phyloP scores from a whole-genome alignment of 208 protist species.

The Acanthamoeba castellanii region DNA sequence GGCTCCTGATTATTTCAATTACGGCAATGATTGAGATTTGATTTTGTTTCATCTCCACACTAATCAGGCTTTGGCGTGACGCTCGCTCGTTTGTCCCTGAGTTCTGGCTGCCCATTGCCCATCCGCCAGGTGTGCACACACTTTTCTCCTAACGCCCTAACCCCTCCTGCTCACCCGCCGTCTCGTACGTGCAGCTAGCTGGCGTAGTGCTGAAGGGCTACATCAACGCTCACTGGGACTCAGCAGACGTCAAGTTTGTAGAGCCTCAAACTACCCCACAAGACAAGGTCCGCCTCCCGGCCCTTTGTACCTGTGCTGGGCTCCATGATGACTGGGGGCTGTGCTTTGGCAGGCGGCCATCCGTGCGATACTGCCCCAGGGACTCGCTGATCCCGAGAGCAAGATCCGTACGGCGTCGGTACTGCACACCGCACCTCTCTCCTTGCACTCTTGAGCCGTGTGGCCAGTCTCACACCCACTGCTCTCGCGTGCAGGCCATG shows the following conservation, averaged over 20 bases:
- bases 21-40: background rate
- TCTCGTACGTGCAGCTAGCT: slow-evolving; percentile 43
- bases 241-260: slow-evolving; percentile 51
- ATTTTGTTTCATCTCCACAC: background rate
- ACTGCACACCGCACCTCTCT: background rate
- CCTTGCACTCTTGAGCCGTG: background rate
- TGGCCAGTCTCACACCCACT: background rate
- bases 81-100: background rate
- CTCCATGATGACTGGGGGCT: background rate
- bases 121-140: slow-evolving; percentile 39
- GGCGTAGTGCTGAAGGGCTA: slow-evolving; percentile 69
- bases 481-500: slow-evolving; percentile 31
- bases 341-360: background rate
- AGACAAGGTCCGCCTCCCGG: background rate
- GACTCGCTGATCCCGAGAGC: slow-evolving; percentile 72
- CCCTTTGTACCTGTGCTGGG: background rate
- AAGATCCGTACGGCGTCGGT: slow-evolving; percentile 76
- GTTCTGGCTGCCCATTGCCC: background rate
- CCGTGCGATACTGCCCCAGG: slow-evolving; percentile 50
- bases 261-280: slow-evolving; percentile 33
- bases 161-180: background rate
- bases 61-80: slow-evolving; percentile 24
- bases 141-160: background rate
- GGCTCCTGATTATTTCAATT: background rate
- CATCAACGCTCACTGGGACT: slow-evolving; percentile 61